Base-by-base conservation (phyloP, 2,329 filamentous ascomycete genomes). In the Ophiostoma fasciatum region DNA sequence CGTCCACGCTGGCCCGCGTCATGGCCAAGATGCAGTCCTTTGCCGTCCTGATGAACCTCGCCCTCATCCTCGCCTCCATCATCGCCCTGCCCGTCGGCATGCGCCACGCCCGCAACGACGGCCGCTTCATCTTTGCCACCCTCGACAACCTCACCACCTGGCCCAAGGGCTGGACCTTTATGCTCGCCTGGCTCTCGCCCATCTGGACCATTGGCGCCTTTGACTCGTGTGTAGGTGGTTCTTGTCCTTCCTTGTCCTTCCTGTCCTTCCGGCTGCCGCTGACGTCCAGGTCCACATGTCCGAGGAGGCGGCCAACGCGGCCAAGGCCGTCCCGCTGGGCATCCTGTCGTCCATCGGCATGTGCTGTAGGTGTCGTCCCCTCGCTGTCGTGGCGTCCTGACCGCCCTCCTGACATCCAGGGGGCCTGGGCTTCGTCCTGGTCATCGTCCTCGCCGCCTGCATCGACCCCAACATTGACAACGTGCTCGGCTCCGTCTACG, bases 191-290 rank as follows among this genome's bases (percentile, higher is more conserved):
- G 68, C 55, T 77, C 15, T 62, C 60, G 21, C 72, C 72, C 0
- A 75, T 78, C 41, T 78, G 72, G 72, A 71, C 69, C 1, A 67
- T 68, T 26, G 59, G 59, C n/a, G 62, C 59, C 2, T 74, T 74
- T 42, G 69, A 74, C 45, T 64, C 61, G 2, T 73, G 68, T 37
- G 66, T 68, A 7, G 66, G 74, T 44, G 5, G 12, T 17, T 10
- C 9, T 17, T 5, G 14, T 17, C 12, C 23, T 11, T 21, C 15
- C n/a, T n/a, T 20, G 20, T 28, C 13, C 18, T 15, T 9, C 21
- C 4, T 19, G 17, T 28, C 9, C 28, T 13, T 14, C 10, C 10
- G 6, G 12, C 11, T 15, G 18, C 18, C 21, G 25, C 22, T 39
- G 10, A 33, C 21, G 4, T 3, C 5, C 29, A 44, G 41, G 40